Conservation (phyloP, 441 rosid genomes). For the Breynia disticha region DNA sequence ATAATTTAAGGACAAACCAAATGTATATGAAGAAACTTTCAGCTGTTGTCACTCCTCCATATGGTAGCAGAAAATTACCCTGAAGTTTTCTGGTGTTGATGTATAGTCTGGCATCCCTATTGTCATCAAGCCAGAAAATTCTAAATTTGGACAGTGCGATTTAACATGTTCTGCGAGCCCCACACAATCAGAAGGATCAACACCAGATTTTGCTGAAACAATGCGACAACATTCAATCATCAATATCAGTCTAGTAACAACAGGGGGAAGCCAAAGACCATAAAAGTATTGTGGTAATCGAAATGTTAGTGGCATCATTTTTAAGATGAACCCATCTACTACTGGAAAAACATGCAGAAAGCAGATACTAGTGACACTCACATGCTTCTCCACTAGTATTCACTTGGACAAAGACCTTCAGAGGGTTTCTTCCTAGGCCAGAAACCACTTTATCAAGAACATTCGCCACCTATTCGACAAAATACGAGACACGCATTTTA, state of each 20-base stretch:
- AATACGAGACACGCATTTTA: neutral
- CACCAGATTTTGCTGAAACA: constrained; percentile 75
- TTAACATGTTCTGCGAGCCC: constrained; percentile 63
- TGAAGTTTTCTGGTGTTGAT: constrained; percentile 83
- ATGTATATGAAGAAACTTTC: too few relatives aligned
- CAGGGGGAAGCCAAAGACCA: neutral
- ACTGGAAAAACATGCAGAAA: neutral
- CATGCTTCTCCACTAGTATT: constrained; percentile 88
- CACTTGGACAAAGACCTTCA: constrained; percentile 82
- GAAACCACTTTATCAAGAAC: constrained; percentile 65
- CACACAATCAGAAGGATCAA: constrained; percentile 58
- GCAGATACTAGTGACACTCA: constrained; percentile 24
- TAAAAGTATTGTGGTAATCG: neutral
- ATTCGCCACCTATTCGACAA: constrained; percentile 50
- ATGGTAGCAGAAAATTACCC: constrained; percentile 30
- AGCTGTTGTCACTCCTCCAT: too few relatives aligned
- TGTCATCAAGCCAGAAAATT: constrained; percentile 83
- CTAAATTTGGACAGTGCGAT: constrained; percentile 51
- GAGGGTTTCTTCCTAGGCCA: constrained; percentile 65
- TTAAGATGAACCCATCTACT: neutral
- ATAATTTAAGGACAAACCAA: too few relatives aligned
- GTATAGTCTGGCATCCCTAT: constrained; percentile 85
- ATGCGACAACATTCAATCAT: constrained; percentile 12
- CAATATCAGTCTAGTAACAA: neutral
- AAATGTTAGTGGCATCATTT: neutral